phyloP scores from a whole-genome alignment of 164 flowering plant genomes.

The Tinospora cordifolia region DNA sequence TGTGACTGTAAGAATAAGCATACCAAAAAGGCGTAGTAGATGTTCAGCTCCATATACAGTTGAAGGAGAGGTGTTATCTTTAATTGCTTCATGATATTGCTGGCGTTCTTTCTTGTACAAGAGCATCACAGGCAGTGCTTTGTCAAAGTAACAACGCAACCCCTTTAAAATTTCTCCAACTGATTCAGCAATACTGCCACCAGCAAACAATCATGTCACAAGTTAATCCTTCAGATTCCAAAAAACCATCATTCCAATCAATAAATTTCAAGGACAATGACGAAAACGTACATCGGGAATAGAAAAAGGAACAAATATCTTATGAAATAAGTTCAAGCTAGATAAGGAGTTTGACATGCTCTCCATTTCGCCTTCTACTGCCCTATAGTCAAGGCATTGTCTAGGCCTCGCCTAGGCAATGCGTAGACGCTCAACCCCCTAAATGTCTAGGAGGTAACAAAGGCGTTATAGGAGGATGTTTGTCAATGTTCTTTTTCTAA shows the following conservation, averaged over 20 bases:
- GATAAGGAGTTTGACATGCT: too few species aligned
- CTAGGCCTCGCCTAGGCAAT: too few species aligned
- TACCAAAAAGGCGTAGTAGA: slow-evolving; percentile 87
- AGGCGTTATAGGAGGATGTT: too few species aligned
- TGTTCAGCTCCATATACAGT: slow-evolving; percentile 90
- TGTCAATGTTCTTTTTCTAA: too few species aligned
- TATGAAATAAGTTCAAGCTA: too few species aligned
- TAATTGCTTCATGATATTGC: slow-evolving; percentile 52
- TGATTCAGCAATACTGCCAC: slow-evolving; percentile 49
- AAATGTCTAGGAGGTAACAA: too few species aligned
- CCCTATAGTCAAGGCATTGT: too few species aligned
- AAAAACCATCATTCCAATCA: background rate
- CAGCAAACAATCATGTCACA: background rate
- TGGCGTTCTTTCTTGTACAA: slow-evolving; percentile 69
- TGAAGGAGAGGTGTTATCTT: slow-evolving; percentile 51
- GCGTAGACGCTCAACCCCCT: too few species aligned
- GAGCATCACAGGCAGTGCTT: slow-evolving; percentile 70
- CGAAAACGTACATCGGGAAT: background rate
- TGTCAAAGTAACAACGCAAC: slow-evolving; percentile 65
- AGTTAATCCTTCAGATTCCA: background rate
- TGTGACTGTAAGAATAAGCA: slow-evolving; percentile 9
- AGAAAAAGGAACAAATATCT: background rate
- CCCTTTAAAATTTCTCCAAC: slow-evolving; percentile 59
- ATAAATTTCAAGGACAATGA: background rate
- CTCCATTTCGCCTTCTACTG: too few species aligned